Evolutionary conservation across 2,329 filamentous ascomycete genomes (phyloP).

Genomic region (Arthrobotrys megalospora): DNA sequence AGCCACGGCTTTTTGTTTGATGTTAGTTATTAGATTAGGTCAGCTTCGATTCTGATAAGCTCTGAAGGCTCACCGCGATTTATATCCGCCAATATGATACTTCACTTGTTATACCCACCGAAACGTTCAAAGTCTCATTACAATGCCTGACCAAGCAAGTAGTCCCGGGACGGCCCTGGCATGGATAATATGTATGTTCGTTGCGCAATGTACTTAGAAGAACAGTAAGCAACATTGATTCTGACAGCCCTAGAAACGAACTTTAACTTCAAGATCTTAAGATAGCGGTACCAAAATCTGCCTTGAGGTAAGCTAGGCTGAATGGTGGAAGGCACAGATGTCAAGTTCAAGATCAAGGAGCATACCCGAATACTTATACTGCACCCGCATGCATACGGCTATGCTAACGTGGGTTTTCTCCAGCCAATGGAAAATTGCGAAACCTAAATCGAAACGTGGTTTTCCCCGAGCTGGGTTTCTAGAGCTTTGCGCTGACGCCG

Average conservation of each 20-base stretch:
- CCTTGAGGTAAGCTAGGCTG: conserved; percentile 27
- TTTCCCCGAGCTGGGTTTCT: conserved; percentile 5
- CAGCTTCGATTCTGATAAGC: conserved; percentile 5
- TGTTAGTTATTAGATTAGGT: conserved; percentile 11
- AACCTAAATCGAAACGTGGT: background rate
- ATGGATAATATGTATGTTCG: conserved; percentile 19
- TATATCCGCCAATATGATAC: background rate
- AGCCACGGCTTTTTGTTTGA: conserved; percentile 7
- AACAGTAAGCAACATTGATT: conserved; percentile 19
- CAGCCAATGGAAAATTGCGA: conserved; percentile 15
- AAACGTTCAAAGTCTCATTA: conserved; percentile 14
- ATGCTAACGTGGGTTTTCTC: conserved; percentile 4
- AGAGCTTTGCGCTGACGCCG: conserved; percentile 4
- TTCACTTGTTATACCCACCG: background rate
- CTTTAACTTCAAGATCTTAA: background rate
- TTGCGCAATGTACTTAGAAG: conserved; percentile 16
- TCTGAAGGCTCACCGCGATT: background rate
- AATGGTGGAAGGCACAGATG: background rate
- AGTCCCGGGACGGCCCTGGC: background rate
- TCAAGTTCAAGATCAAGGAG: background rate
- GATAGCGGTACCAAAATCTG: conserved; percentile 7
- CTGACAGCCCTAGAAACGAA: background rate
- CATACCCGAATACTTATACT: conserved; percentile 17
- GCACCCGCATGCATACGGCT: conserved; percentile 27
- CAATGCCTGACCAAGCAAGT: background rate